phyloP scores from a whole-genome alignment of 1,139 yeast species.

The Debaryomyces psychrophilus region DNA sequence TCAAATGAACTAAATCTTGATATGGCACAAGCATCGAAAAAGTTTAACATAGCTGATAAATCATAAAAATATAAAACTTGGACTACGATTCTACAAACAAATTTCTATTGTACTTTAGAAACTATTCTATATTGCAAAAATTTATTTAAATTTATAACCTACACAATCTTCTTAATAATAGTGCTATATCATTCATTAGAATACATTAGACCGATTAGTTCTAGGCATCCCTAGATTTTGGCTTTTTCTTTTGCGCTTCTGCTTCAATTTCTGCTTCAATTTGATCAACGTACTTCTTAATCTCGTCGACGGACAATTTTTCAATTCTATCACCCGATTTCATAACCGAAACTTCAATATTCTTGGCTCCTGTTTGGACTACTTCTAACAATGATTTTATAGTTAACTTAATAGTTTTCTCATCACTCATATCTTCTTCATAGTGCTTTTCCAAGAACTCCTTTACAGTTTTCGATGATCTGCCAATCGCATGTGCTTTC shows the following conservation, averaged over 20 bases:
- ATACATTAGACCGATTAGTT: neutral
- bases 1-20: conserved; percentile 2
- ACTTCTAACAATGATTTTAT: conserved; percentile 90
- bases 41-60: neutral
- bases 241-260: conserved; percentile 85
- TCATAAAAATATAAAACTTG: neutral
- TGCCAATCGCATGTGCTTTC: conserved; percentile 98
- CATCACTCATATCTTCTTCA: conserved; percentile 66
- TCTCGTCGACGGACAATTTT: conserved; percentile 68
- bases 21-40: neutral
- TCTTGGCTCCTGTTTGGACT: conserved; percentile 96
- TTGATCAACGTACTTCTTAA: conserved; percentile 58
- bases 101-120: neutral
- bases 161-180: conserved; percentile 2
- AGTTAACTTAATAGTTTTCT: conserved; percentile 78
- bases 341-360: conserved; percentile 90
- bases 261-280: conserved; percentile 91
- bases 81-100: neutral
- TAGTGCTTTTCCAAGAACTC: conserved; percentile 94
- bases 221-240: conserved; percentile 36
- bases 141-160: conserved; percentile 1
- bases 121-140: neutral
- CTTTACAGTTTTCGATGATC: conserved; percentile 92
- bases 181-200: conserved; percentile 5
- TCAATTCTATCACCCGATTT: conserved; percentile 62